Evolutionary conservation across 2,329 filamentous ascomycete species (phyloP).

Genomic region (Coniella lustricola): DNA sequence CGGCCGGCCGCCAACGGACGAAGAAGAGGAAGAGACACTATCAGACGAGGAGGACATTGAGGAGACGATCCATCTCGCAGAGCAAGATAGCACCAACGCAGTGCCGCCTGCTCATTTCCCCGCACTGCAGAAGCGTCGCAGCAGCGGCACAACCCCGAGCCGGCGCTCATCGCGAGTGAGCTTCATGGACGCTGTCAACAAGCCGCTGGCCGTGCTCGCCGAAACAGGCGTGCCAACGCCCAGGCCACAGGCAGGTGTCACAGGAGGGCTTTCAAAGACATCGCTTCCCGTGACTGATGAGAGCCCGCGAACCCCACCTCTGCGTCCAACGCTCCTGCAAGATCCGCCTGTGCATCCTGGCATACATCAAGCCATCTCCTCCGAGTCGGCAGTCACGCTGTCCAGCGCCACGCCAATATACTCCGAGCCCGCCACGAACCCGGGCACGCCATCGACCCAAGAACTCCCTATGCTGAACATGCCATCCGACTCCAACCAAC

Average conservation of each 20-base stretch:
- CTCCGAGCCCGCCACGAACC: conserved; percentile 24
- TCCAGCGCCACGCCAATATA: conserved; percentile 21
- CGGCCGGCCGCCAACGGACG: conserved; percentile 56
- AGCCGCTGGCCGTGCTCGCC: conserved; percentile 29
- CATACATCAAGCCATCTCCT: conserved; percentile 27
- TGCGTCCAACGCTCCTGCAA: conserved; percentile 2
- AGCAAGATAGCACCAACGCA: conserved; percentile 43
- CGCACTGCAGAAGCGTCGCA: conserved; percentile 25
- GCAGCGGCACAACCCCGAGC: conserved; percentile 26
- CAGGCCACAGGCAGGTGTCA: conserved; percentile 24
- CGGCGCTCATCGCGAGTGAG: conserved; percentile 43
- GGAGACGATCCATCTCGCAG: conserved; percentile 53
- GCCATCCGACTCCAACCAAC: conserved; percentile 17
- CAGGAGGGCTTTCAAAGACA: conserved; percentile 16
- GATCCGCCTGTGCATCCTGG: conserved; percentile 28
- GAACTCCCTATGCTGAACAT: conserved; percentile 2
- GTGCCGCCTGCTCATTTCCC: conserved; percentile 25
- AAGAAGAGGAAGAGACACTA: conserved; percentile 49
- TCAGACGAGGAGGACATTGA: conserved; percentile 53
- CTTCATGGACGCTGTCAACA: conserved; percentile 32
- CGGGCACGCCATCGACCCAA: conserved; percentile 19
- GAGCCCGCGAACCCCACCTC: conserved; percentile 37
- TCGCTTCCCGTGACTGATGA: conserved; percentile 25
- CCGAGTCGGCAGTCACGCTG: conserved; percentile 28
- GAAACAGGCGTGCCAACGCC: conserved; percentile 30